Evolutionary conservation across 768 basidiomycete genomes (phyloP), one percentile per base, ranked within the genome.

Genomic region (Paxillus ammoniavirescens): DNA sequence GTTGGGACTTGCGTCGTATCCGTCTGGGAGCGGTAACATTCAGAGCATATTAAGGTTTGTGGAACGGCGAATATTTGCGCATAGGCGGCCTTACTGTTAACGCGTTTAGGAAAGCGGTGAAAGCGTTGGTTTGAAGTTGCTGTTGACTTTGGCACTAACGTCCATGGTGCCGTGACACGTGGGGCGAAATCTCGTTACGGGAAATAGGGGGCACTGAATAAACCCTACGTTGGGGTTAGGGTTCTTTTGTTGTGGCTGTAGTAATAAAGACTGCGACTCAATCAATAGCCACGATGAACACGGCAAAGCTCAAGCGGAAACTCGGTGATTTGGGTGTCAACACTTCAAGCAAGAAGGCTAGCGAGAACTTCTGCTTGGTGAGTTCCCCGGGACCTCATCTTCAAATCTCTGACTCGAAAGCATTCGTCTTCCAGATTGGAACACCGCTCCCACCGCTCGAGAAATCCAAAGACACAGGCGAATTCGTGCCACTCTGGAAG

Each of bases 401-500:
- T 12, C 47, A 23, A 30, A 14, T 46, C 26, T 9, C 47, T 57
- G 49, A 52, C 50, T 60, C n/a, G 59, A 45, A 8, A 41, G 51
- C 21, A 42, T 40, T 31, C 45, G 17, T 38, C 49, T 30, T 54
- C 38, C 30, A 96, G 89, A 93, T 96, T 69, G 96, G 96, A 3
- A 98, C 96, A 15, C 92, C 96, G 2, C 73, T 98, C 3, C 96
- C 96, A 1, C 87, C 95, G 2, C 81, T 99, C n/a, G 91, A 95
- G 63, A 96, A 95, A 69, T 84, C 87, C 28, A 93, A 86, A 66
- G 97, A 98, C 67, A 85, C 82, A 6, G 87, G 89, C 58, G 97
- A 98, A 68, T 98, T 95, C 68, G 93, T 98, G 26, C 96, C 97
- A 0, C 71, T 97, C 50, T 98, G 97, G 96, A 93, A 98, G 67